phyloP scores from a whole-genome alignment of 1,284 basidiomycete genomes.

The Cutaneotrichosporon sp. region DNA sequence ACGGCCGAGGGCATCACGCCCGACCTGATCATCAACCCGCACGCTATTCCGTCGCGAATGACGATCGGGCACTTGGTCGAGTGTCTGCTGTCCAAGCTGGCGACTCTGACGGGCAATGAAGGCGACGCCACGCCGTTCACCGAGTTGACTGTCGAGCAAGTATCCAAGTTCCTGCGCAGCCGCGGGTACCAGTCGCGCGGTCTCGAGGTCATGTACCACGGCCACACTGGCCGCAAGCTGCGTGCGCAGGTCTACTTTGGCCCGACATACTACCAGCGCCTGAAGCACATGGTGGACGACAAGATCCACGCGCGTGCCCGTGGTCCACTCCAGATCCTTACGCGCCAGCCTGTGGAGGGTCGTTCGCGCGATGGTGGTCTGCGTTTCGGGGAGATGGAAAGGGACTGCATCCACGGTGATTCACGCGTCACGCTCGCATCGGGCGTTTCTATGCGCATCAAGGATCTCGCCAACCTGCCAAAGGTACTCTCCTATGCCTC shows the following conservation, averaged over 20 bases:
- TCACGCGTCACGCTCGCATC: not conserved
- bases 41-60: constrained; percentile 99
- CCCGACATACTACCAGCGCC: constrained; percentile 96
- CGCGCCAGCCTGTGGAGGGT: constrained; percentile 98
- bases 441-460: not conserved
- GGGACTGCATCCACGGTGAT: constrained; percentile 5
- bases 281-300: constrained; percentile 99
- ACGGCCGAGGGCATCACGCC: constrained; percentile 93
- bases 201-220: constrained; percentile 97
- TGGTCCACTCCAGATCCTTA: constrained; percentile 96
- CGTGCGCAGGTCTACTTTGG: constrained; percentile 98
- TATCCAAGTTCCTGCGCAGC: constrained; percentile 72
- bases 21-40: constrained; percentile 97
- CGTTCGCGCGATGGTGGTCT: constrained; percentile 96
- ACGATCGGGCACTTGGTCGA: constrained; percentile 99
- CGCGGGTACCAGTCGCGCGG: constrained; percentile 94
- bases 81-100: constrained; percentile 92
- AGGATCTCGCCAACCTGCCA: not conserved
- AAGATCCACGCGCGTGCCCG: constrained; percentile 98
- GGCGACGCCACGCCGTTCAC: constrained; percentile 99
- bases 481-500: not conserved
- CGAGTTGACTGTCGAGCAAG: constrained; percentile 92
- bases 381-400: constrained; percentile 99
- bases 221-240: constrained; percentile 92
- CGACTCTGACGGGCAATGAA: constrained; percentile 91